Evolutionary conservation across 2,329 filamentous ascomycete species (phyloP).

Genomic region (Metarhizium robertsii): DNA sequence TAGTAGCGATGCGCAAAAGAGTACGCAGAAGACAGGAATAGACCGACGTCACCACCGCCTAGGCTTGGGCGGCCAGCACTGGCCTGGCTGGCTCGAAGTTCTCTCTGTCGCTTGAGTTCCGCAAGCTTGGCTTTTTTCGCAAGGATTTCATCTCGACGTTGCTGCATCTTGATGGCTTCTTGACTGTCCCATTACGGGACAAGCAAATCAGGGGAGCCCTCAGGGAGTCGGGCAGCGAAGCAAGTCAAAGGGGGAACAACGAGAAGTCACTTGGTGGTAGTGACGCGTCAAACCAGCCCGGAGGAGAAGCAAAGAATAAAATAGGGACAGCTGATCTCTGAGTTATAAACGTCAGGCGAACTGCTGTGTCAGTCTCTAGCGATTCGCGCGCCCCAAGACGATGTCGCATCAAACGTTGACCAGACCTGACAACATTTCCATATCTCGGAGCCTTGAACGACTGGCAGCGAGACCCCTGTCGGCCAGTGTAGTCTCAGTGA

Average conservation of each 20-base stretch:
- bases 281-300: neutral
- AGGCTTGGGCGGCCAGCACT: conserved; percentile 59
- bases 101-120: conserved; percentile 87
- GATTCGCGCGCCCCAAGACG: neutral
- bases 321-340: neutral
- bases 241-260: neutral
- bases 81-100: conserved; percentile 70
- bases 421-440: neutral
- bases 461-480: neutral
- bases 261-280: neutral
- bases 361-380: neutral
- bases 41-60: conserved; percentile 61
- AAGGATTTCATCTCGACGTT: conserved; percentile 90
- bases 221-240: neutral
- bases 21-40: conserved; percentile 5
- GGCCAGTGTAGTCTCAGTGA: neutral
- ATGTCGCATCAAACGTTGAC: neutral
- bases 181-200: conserved; percentile 39
- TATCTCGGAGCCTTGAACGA: too few species aligned
- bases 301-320: neutral
- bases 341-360: neutral
- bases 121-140: conserved; percentile 96
- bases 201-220: conserved; percentile 9
- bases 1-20: conserved; percentile 1
- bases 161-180: conserved; percentile 48